Conservation (phyloP, 345 rosid genomes). For the Fremontodendron californicum region DNA sequence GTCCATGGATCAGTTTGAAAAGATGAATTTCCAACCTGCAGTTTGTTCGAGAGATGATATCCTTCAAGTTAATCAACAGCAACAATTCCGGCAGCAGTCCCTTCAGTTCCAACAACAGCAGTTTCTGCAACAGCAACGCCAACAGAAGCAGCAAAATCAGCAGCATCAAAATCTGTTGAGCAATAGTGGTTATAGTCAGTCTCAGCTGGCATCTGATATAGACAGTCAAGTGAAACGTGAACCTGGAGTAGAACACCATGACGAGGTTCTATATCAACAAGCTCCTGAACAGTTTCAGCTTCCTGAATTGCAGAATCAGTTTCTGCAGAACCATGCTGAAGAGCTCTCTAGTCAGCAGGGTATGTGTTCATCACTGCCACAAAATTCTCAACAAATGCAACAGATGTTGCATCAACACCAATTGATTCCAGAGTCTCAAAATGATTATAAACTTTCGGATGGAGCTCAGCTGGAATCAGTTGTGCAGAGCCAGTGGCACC, state of each 20-base stretch:
- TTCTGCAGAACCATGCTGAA: conserved; percentile 56
- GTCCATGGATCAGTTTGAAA: conserved; percentile 48
- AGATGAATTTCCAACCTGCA: conserved; percentile 46
- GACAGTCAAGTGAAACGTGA: conserved; percentile 57
- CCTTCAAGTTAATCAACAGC: conserved; percentile 56
- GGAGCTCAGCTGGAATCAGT: conserved; percentile 51
- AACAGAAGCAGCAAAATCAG: conserved; percentile 58
- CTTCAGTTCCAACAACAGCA: conserved; percentile 61
- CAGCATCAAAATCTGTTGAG: conserved; percentile 50
- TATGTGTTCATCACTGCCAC: conserved; percentile 40
- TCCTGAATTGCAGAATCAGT: conserved; percentile 61
- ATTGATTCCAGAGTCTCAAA: conserved; percentile 47
- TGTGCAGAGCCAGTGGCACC: conserved; percentile 57
- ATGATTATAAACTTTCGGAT: conserved; percentile 43
- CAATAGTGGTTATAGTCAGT: conserved; percentile 52
- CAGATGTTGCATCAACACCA: conserved; percentile 53
- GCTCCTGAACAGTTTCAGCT: conserved; percentile 56
- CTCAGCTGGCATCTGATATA: conserved; percentile 53
- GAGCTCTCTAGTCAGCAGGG: conserved; percentile 48
- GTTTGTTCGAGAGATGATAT: conserved; percentile 45
- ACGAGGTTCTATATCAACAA: conserved; percentile 49
- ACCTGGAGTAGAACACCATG: conserved; percentile 53
- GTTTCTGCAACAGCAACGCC: conserved; percentile 49
- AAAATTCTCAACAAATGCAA: conserved; percentile 60
- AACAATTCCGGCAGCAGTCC: conserved; percentile 56